A percentile compares a stretch with the other conserved stretches of the same genome.
These are phyloP conservation scores for Trichomonascaceae sp. DNA, from an alignment of 1,139 yeast genomes.

Conservation along the genomic window DNA sequence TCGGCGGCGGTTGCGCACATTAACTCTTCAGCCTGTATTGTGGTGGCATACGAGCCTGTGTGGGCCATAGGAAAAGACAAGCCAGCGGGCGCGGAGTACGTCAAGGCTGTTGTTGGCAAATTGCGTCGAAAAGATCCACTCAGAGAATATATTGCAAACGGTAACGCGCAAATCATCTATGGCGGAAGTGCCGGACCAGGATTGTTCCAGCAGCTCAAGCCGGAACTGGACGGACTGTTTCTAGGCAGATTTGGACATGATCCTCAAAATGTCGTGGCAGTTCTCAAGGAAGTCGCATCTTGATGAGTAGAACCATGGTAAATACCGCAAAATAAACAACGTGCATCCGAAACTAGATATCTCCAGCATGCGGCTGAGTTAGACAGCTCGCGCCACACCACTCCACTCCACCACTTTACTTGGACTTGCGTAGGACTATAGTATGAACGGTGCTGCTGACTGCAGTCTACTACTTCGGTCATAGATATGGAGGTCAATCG, in stretches of 20 bases:
- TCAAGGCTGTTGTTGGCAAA: conserved; percentile 14
- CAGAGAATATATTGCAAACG: conserved; percentile 3
- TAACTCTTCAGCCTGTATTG: conserved; percentile 26
- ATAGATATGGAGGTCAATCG: conserved; percentile 17
- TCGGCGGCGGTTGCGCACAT: conserved; percentile 61
- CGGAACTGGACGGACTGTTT: conserved; percentile 17
- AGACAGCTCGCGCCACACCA: neutral
- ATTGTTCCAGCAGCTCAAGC: conserved; percentile 11
- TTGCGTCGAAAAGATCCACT: conserved; percentile 9
- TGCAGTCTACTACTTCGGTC: too few species aligned
- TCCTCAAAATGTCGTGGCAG: conserved; percentile 11
- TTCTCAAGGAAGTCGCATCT: conserved; percentile 15
- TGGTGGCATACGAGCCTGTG: conserved; percentile 87
- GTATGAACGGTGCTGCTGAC: too few species aligned
- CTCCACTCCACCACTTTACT: too few species aligned
- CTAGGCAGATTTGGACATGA: conserved; percentile 20
- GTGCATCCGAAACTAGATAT: neutral
- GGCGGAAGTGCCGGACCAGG: conserved; percentile 23
- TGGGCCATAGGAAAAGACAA: conserved; percentile 75
- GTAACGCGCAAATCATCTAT: conserved; percentile 13
- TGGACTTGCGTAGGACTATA: too few species aligned
- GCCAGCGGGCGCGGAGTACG: conserved; percentile 17
- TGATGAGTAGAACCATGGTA: too few species aligned
- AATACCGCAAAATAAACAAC: neutral
- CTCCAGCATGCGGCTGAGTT: neutral